phyloP scores from a whole-genome alignment of 148 eudicot genomes.

The Amaranthus cruentus region DNA sequence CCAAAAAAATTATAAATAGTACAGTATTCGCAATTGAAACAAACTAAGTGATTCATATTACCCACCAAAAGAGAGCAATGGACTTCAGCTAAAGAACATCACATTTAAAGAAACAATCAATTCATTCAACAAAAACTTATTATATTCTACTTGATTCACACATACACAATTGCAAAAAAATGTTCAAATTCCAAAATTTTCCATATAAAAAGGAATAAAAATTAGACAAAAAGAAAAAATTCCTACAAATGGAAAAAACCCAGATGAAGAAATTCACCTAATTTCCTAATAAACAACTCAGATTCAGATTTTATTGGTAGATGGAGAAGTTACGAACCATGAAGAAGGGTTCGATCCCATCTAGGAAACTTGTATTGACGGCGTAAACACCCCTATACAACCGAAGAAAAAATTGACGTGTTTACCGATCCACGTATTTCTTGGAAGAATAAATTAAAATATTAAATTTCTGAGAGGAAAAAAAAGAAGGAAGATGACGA shows the following conservation, averaged over 20 bases:
- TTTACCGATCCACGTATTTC: constrained; percentile 1
- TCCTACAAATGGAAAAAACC: neutral
- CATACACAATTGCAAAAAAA: neutral
- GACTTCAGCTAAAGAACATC: neutral
- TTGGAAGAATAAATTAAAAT: neutral
- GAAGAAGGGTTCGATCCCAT: constrained; percentile 18
- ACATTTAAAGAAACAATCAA: neutral
- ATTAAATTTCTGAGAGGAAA: neutral
- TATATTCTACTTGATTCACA: neutral
- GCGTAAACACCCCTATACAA: neutral
- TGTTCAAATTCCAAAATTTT: neutral
- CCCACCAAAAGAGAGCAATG: neutral
- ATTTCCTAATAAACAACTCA: constrained; percentile 2
- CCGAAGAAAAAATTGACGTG: neutral
- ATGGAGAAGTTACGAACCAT: constrained; percentile 13
- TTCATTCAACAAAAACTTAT: neutral
- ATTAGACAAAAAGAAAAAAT: neutral
- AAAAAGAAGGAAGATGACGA: constrained; percentile 6
- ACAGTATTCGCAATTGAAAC: neutral
- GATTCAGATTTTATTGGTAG: neutral
- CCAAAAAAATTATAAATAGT: neutral
- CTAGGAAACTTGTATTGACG: neutral
- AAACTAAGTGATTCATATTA: neutral
- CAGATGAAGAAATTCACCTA: constrained; percentile 21
- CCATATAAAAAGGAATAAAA: neutral